A percentile compares a stretch with the other conserved stretches of the same genome.
Evolutionary conservation across 2,329 filamentous ascomycete species (phyloP).

Genomic region (Aspergillus calidoustus): DNA sequence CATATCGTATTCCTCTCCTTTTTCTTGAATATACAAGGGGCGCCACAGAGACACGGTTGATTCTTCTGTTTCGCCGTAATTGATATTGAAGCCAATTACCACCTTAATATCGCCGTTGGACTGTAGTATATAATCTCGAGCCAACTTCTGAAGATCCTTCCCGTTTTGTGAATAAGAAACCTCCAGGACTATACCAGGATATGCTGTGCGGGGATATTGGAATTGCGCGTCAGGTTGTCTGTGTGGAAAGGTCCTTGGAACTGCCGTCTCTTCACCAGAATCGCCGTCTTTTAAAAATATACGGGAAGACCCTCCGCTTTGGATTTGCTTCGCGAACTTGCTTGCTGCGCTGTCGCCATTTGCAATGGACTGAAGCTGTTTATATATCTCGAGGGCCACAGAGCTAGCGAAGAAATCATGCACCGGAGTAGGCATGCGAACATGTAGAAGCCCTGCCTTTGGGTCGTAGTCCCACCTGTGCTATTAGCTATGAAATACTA

Average conservation of each 20-base stretch:
- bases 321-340: conserved; percentile 10
- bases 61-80: neutral
- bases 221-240: neutral
- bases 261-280: neutral
- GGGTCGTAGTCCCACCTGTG: conserved; percentile 10
- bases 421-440: conserved; percentile 13
- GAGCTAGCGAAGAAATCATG: conserved; percentile 11
- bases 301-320: conserved; percentile 9
- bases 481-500: neutral
- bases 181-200: neutral
- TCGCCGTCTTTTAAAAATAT: conserved; percentile 3
- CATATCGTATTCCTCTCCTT: conserved; percentile 3
- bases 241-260: neutral
- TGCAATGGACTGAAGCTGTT: conserved; percentile 7
- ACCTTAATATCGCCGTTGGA: conserved; percentile 15
- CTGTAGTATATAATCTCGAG: conserved; percentile 11
- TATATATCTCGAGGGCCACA: conserved; percentile 9
- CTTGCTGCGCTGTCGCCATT: neutral
- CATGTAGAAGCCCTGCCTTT: neutral
- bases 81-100: conserved; percentile 11
- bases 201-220: neutral
- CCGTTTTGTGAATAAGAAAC: conserved; percentile 5
- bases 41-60: conserved; percentile 10
- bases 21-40: conserved; percentile 7
- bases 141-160: conserved; percentile 11